Base-by-base conservation (phyloP, 441 rosid genomes). In the Pelargonium citronellum region DNA sequence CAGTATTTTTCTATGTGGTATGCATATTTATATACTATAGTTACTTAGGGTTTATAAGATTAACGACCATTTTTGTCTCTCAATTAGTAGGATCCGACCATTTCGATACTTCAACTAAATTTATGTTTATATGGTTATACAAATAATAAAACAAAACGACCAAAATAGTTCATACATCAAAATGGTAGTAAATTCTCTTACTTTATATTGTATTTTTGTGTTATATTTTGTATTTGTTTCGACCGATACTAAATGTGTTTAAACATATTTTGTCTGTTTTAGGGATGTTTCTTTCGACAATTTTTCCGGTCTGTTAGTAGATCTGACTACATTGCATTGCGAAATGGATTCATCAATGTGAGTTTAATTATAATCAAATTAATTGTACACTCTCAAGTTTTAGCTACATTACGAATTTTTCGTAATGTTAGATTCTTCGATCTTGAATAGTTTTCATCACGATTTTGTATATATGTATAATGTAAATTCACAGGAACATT, bases 321-420 rank as follows among this genome's bases (percentile, higher is more conserved):
- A 16, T 51, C 57, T 51, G 57, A 51, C 57, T 51, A 51, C 17
- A 51, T 51, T 16, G 57, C 57, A 51, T 51, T 51, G 57, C 17
- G 57, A 51, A 51, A 51, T n/a, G 57, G 57, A 16, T 51, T 51
- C 57, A 51, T 51, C 13, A 51, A 51, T 51, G 57, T 51, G 57
- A 51, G 57, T 46, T n/a, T n/a, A n/a, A n/a, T 46, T 51, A 13
- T 5, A 13, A 46, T 12, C 9, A 7, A 7, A 46, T 46, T 1
- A 46, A 7, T 24, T 24, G 27, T 24, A 24, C 2, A 24, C 27
- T 24, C 1, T 24, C 1, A 24, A 24, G 27, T 24, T 24, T 24
- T 24, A 24, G 27, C 2, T 24, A 24, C 27, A 24, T 24, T 24
- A n/a, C n/a, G n/a, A n/a, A n/a, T 24, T 24, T 24, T 24, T 24